Evolutionary conservation across 192 early-diverging fungal genomes (phyloP), one percentile per base, ranked within the genome.

Genomic region (Backusella liffmaniae): DNA sequence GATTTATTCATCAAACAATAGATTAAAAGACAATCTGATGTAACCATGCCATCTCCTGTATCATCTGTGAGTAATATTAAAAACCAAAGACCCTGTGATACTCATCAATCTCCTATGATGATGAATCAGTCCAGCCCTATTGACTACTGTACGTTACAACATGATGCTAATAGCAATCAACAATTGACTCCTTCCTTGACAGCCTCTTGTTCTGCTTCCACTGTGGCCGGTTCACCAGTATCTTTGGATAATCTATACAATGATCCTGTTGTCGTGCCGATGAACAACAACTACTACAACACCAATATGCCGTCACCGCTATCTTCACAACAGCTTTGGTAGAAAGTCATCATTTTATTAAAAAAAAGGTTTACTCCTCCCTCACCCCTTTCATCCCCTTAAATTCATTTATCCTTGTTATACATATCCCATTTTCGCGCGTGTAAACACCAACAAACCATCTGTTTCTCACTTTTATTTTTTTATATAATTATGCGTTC

Each of bases 171-270:
- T 7, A 26, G 36, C 30, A 39, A 72, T 39, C 70, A 72, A 13
- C 35, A 69, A 15, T 29, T 72, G 39, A 72, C 70, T 16, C 70
- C 70, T 30, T 44, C 37, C 3, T 29, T 72, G 4, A 46, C 70
- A 46, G 37, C 36, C n/a, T 72, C 70, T 46, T 72, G 41, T 26
- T 46, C 70, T 12, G 44, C 70, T 46, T 72, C 70, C 12, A 72
- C 70, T 12, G 44, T 72, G 1, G 39, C 70, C 13, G 70, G 70
- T 32, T 72, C 70, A 32, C 70, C 70, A 15, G 44, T 72, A 18
- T 72, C 70, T 1, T 30, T 72, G 36, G 41, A 44, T n/a, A 32
- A 36, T 36, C 30, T 72, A 30, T 72, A 72, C 44, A 44, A 72
- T 62, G 56, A 62, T 62, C 56, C 56, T 62, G 56, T 62, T 62